Evolutionary conservation across 345 rosid species (phyloP), one percentile per base, ranked within the genome.

Genomic region (Physaria fendleri): DNA sequence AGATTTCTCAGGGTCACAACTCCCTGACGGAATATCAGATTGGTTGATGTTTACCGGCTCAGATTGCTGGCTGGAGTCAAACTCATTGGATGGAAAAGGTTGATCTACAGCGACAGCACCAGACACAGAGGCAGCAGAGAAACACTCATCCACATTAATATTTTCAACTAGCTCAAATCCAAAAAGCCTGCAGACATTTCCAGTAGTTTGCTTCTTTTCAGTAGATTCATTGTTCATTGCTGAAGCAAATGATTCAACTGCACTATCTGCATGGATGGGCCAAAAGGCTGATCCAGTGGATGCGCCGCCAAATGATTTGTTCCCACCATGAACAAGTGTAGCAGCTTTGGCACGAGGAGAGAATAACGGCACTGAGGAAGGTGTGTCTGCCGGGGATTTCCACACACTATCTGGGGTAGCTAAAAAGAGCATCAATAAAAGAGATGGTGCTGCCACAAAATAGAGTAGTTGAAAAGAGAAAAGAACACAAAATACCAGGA

Each of bases 1-100:
- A 15, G 89, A 88, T 61, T 87, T 90, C 69, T 87, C 97, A 35
- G 83, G 84, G 64, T 94, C 98, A 73, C 83, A 79, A 71, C 91
- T 79, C 44, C 60, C 69, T 1, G 84, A 79, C 50, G 93, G 90
- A 71, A 78, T 48, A 71, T 79, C 84, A 58, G 73, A 81, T 13
- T 47, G 81, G 76, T 76, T 72, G 42, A 77, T 45, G 66, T 81
- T 76, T 29, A 85, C 78, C 21, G 89, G 95, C 56, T 83, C 99
- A 57, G 94, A 81, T 48, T 72, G 78, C 74, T 70, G 93, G 60
- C 81, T 76, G 5, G 87, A 84, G 56, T 94, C 87, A 6, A 79
- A 81, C 72, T 87, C 90, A 51, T 70, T 23, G 54, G 83, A 80
- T 14, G 58, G 76, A 56, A 76, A 60, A 14, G 79, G 80, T 53